Base-by-base conservation (phyloP, 768 basidiomycete genomes). In the Lactarius vividus region DNA sequence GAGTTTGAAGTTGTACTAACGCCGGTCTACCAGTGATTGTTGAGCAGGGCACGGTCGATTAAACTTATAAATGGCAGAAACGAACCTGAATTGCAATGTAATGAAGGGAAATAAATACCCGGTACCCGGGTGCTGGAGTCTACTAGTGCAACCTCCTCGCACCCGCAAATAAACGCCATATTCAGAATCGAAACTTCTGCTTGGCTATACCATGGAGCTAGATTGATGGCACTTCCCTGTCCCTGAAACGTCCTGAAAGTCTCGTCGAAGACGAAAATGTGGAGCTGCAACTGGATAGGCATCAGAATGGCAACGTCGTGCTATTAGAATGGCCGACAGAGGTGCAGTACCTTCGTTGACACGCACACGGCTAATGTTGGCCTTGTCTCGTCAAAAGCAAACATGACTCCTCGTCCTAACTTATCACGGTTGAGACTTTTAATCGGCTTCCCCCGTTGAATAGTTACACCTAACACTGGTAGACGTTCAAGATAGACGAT, bases 91-190 rank as follows among this genome's bases (percentile, higher is more conserved):
- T 54, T 85, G 82, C 64, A 82, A 77, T 0, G 83, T 82, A 2
- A 82, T 71, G 52, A 86, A 68, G 0, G 85, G 86, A n/a, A n/a
- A n/a, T n/a, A 65, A 80, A 87, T 6, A 87, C 77, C 15, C 85
- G 75, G 5, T n/a, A 77, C 81, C 9, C 77, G 77, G 0, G 74
- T 73, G 2, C 64, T 69, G 3, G 77, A 77, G 63, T 87, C 86
- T 1, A 86, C 74, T 0, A 87, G 69, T 0, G 83, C 68, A 3
- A 87, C 60, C 57, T 87, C 86, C 64, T 87, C 85, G 28, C 71
- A 79, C 6, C 84, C 82, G 39, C 73, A 73, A 0, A 84, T 75
- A 62, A 84, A 84, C 49, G 79, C 75, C 3, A 80, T 73, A 15
- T 75, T 74, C 1, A 55, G 62, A 26, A 86, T 77, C 4, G 61